Evolutionary conservation across 192 early-diverging fungal genomes (phyloP), one percentile per base, ranked within the genome.

Genomic region (Entomortierella parvispora): DNA sequence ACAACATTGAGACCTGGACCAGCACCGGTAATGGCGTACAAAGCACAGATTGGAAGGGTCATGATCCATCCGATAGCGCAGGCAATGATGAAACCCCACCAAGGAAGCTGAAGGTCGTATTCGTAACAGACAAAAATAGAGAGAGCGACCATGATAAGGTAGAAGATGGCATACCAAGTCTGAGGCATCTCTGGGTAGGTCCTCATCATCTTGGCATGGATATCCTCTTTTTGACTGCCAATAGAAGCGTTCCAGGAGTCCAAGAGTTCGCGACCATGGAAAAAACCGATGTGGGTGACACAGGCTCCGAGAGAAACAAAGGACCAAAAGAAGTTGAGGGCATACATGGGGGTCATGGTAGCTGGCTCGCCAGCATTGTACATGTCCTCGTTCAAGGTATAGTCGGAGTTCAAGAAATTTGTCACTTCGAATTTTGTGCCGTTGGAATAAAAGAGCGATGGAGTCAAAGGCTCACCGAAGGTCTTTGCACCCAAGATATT

Each of bases 181-280:
- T 81, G 58, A 15, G 86, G 86, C 9, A 87, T 80, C 32, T 86
- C 85, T 20, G 64, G 56, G 68, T 87, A 87, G 12, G 77, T 76
- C 20, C 78, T 76, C 91, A 94, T 94, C 23, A 94, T 62, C 69
- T 84, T 80, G 65, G 71, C 80, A 71, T 93, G 92, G 20, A 58
- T 48, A 59, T 80, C 74, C 53, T 75, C 62, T 12, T 64, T 48
- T 3, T 52, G 12, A n/a, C 17, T n/a, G 32, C 28, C 23, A 15
- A 54, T 28, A 49, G 66, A 34, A 7, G 32, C 48, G 32, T 64
- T 69, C 50, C 79, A 75, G 54, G 82, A 78, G n/a, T 33, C 48
- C 42, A 65, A 60, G 46, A 90, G 84, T 47, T 89, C 76, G 48
- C 65, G 62, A 29, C 90, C 86, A 42, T 92, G 86, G 80, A 82